These are phyloP conservation scores for Geotrichum bryndzae DNA, from an alignment of 1,139 yeast genomes.

Conservation along the genomic window DNA sequence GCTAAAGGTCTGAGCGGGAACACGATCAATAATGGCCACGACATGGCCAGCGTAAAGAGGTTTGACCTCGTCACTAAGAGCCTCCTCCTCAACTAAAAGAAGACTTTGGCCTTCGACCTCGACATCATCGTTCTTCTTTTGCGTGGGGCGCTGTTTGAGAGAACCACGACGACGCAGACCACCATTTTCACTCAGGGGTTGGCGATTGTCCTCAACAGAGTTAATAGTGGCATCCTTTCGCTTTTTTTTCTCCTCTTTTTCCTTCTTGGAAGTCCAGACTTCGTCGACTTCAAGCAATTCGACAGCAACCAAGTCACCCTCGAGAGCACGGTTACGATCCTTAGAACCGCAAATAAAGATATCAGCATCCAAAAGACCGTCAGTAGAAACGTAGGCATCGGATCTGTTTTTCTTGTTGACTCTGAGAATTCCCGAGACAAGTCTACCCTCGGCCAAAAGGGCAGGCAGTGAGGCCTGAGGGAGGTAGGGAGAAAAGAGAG, in stretches of 20 bases:
- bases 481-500: constrained; percentile 89
- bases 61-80: constrained; percentile 83
- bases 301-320: constrained; percentile 93
- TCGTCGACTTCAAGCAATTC: constrained; percentile 92
- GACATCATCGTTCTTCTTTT: constrained; percentile 95
- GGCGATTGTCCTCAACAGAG: constrained; percentile 32
- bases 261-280: constrained; percentile 94
- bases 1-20: constrained; percentile 85
- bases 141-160: constrained; percentile 92
- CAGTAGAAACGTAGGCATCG: constrained; percentile 96
- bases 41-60: constrained; percentile 98
- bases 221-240: constrained; percentile 55
- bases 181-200: constrained; percentile 37
- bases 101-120: constrained; percentile 97
- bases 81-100: constrained; percentile 88
- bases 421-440: constrained; percentile 86
- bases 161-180: constrained; percentile 79
- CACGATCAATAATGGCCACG: constrained; percentile 94
- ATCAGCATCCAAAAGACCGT: constrained; percentile 91
- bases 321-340: constrained; percentile 94
- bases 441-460: constrained; percentile 78
- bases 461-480: constrained; percentile 93
- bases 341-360: constrained; percentile 98
- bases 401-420: constrained; percentile 94
- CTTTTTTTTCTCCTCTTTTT: constrained; percentile 94